A percentile compares a stretch with the other conserved stretches of the same genome.
These are phyloP conservation scores for Coemansia sp. DNA, from an alignment of 192 early-diverging fungal genomes.

Conservation along the genomic window DNA sequence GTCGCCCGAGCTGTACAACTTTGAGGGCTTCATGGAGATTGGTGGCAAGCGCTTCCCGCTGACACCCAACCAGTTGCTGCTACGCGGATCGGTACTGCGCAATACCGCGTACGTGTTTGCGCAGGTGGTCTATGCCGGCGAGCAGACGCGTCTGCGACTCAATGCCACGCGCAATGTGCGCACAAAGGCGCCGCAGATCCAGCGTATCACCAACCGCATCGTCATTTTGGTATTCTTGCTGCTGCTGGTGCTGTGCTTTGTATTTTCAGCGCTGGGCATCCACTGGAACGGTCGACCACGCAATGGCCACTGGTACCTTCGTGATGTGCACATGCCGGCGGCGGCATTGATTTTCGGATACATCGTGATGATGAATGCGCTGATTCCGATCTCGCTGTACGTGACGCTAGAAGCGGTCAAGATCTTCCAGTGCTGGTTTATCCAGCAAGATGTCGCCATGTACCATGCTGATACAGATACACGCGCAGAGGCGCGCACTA, in stretches of 20 bases:
- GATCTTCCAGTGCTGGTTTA: conserved; percentile 67
- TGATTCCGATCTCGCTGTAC: conserved; percentile 87
- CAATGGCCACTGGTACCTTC: conserved; percentile 56
- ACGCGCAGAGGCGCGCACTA: conserved; percentile 73
- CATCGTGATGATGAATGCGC: conserved; percentile 78
- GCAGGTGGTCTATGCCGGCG: conserved; percentile 70
- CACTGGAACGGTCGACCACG: conserved; percentile 43
- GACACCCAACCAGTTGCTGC: conserved; percentile 75
- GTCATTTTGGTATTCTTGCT: conserved; percentile 67
- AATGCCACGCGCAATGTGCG: conserved; percentile 70
- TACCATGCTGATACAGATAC: conserved; percentile 69
- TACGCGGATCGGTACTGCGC: conserved; percentile 80
- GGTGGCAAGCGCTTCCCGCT: conserved; percentile 59
- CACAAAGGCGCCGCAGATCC: conserved; percentile 72
- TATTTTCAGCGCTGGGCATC: conserved; percentile 55
- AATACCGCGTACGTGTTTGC: conserved; percentile 81
- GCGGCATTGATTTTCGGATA: conserved; percentile 59
- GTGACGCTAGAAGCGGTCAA: conserved; percentile 86
- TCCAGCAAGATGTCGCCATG: conserved; percentile 77
- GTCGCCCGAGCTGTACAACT: conserved; percentile 77
- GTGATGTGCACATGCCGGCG: conserved; percentile 18
- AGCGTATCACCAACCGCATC: conserved; percentile 73
- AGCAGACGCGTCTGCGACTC: conserved; percentile 66
- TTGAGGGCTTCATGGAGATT: conserved; percentile 75
- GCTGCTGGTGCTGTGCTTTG: conserved; percentile 56